Conservation (phyloP, 192 early-diverging fungal genomes). For the Rhizophagus clarus region DNA sequence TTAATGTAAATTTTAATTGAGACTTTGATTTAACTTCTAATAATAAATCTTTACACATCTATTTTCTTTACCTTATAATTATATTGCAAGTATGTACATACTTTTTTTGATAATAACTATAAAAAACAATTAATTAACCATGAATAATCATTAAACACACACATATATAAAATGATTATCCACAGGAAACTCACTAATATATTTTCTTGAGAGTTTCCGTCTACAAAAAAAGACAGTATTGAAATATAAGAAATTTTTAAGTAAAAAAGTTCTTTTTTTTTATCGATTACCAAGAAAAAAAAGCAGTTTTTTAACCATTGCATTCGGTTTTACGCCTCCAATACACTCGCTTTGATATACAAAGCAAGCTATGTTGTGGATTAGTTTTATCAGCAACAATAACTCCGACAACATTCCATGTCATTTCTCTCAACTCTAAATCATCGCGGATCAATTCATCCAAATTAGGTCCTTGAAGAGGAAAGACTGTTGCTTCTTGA, state of each 20-base stretch:
- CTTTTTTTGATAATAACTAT: neutral
- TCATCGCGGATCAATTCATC: conserved; percentile 32
- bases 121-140: neutral
- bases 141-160: neutral
- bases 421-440: conserved; percentile 11
- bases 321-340: conserved; percentile 6
- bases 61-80: neutral
- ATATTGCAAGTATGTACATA: no score
- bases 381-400: conserved; percentile 16
- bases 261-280: neutral
- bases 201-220: neutral
- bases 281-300: neutral
- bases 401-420: conserved; percentile 29
- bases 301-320: neutral
- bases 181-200: neutral
- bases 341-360: conserved; percentile 14
- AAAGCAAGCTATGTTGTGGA: conserved; percentile 17
- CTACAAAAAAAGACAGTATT: neutral
- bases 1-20: conserved; percentile 4
- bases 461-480: neutral
- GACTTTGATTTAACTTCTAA: neutral
- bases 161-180: no score
- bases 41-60: neutral
- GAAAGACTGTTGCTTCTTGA: neutral
- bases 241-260: no score